Conservation (phyloP, 345 rosid genomes). For the Populus pruinosa region DNA sequence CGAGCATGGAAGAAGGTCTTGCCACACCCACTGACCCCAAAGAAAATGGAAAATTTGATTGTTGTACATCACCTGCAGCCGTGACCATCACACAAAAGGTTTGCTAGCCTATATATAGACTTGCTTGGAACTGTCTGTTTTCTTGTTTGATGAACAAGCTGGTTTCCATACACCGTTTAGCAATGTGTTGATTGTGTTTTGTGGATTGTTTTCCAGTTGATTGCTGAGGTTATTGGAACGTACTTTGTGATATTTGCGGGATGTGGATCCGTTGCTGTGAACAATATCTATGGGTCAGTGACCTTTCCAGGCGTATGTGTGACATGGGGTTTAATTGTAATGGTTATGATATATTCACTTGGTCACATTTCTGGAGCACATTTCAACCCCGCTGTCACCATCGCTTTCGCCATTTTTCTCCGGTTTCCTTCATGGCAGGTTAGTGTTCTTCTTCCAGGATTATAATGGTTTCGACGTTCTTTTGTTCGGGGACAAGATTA, state of each 20-base stretch:
- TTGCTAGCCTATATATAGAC: background rate
- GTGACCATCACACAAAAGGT: constrained; percentile 13
- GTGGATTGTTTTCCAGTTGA: constrained; percentile 27
- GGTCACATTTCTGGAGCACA: constrained; percentile 88
- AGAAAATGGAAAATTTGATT: background rate
- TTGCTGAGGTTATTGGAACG: constrained; percentile 69
- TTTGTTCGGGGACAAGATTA: no score
- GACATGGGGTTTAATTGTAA: constrained; percentile 68
- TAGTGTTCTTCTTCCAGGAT: background rate
- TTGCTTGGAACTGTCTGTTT: background rate
- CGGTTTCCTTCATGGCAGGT: constrained; percentile 54
- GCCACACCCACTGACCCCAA: background rate
- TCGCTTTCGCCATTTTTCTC: constrained; percentile 52
- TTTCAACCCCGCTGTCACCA: constrained; percentile 73
- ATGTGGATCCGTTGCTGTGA: constrained; percentile 62
- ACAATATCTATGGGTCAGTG: constrained; percentile 54
- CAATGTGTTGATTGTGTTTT: no score
- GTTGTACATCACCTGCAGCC: background rate
- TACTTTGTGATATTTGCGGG: constrained; percentile 70
- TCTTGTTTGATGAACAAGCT: no score
- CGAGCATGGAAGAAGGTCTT: no score
- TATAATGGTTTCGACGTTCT: no score
- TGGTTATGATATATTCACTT: constrained; percentile 65
- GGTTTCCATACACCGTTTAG: no score
- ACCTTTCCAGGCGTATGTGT: constrained; percentile 65